Percentiles rank a stretch among this genome's conserved stretches.
Conservation (phyloP, 331 rosid species). For the Rhamnella rubrinervis region DNA sequence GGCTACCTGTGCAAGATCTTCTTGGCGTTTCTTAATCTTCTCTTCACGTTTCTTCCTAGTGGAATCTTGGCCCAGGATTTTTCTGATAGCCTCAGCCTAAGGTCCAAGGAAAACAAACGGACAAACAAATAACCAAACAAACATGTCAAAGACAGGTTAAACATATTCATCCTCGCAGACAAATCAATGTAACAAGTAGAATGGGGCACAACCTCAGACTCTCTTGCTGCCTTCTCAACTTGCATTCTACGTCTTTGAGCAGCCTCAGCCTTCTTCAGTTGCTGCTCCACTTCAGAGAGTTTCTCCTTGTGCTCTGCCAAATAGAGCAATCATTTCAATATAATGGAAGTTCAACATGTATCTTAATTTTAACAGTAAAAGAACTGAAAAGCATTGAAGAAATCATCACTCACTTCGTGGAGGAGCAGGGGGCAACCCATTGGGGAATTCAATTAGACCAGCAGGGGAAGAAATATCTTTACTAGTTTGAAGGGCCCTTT, state of each 20-base stretch:
- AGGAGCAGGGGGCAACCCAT: constrained; percentile 80
- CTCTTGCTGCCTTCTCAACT: constrained; percentile 62
- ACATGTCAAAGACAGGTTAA: constrained; percentile 11
- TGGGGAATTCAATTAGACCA: constrained; percentile 62
- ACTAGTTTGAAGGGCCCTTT: constrained; percentile 70
- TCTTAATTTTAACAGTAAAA: neutral
- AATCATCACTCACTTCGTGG: constrained; percentile 64
- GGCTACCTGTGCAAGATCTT: constrained; percentile 45
- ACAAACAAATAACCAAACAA: neutral
- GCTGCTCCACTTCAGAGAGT: constrained; percentile 55
- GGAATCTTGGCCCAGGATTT: constrained; percentile 68
- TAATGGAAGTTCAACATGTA: constrained; percentile 23
- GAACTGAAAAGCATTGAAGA: constrained; percentile 8
- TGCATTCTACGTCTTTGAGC: constrained; percentile 62
- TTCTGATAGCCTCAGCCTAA: constrained; percentile 69
- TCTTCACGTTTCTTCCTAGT: constrained; percentile 63
- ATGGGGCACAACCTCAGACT: constrained; percentile 52
- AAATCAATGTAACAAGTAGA: neutral
- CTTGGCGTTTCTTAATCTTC: constrained; percentile 48
- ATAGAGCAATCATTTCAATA: neutral
- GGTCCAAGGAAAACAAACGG: constrained; percentile 11
- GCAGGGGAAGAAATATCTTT: constrained; percentile 53
- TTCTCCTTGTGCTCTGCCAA: constrained; percentile 48
- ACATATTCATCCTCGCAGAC: neutral
- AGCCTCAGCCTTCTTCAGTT: constrained; percentile 62